A percentile compares a stretch with the other conserved stretches of the same genome.
Conservation (phyloP, 108 stramenopile species). For the Epipyxis sp. region DNA sequence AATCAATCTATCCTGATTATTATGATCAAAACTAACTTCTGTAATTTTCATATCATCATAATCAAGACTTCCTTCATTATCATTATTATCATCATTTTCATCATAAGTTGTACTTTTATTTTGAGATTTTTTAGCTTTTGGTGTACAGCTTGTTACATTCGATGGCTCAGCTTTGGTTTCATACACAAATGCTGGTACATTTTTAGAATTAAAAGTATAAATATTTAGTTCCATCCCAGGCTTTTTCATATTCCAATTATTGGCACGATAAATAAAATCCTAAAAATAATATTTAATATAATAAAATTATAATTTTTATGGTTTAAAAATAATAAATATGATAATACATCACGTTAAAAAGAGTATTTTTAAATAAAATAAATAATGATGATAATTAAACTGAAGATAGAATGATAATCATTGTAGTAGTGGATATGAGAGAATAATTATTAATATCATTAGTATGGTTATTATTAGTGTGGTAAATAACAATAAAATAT, state of each 20-base stretch:
- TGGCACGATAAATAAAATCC: neutral
- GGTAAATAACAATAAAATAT: no score
- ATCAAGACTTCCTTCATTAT: neutral
- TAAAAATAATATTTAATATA: no score
- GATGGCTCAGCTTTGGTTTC: neutral
- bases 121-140: neutral
- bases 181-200: neutral
- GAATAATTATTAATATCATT: no score
- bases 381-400: no score
- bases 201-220: neutral
- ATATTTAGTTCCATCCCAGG: neutral
- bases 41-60: neutral
- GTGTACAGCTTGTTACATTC: constrained; percentile 17
- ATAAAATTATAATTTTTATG: no score
- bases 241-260: neutral
- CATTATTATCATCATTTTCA: no score
- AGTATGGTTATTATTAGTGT: no score
- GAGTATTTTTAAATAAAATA: no score
- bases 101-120: neutral
- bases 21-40: neutral
- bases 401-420: no score
- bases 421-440: no score
- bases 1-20: neutral
- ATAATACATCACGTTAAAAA: no score
- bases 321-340: no score